These are phyloP conservation scores for Acanthamoeba sp. DNA, from an alignment of 208 protist genomes.

Conservation along the genomic window DNA sequence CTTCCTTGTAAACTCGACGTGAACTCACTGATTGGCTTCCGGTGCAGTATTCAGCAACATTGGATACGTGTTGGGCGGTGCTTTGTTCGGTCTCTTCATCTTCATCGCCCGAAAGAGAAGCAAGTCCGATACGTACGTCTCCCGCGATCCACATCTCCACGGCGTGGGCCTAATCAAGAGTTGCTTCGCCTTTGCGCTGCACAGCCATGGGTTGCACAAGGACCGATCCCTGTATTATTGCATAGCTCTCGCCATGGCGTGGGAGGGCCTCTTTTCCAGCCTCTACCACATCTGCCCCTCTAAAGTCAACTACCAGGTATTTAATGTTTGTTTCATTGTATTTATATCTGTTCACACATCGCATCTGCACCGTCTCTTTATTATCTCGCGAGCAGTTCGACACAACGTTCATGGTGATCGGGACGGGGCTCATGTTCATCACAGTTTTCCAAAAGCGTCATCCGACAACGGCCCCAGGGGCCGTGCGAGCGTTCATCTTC, in stretches of 20 bases:
- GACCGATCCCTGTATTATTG: constrained; percentile 61
- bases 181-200: background rate
- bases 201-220: constrained; percentile 25
- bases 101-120: background rate
- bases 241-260: constrained; percentile 52
- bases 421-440: constrained; percentile 38
- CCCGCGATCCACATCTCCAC: background rate
- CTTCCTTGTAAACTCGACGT: no score
- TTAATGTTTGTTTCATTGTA: background rate
- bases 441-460: constrained; percentile 68
- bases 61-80: constrained; percentile 8
- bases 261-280: constrained; percentile 59
- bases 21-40: no score
- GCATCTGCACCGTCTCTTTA: no score
- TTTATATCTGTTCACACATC: background rate
- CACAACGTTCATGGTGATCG: constrained; percentile 68
- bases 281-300: constrained; percentile 69
- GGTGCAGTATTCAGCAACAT: constrained; percentile 44
- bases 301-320: constrained; percentile 59
- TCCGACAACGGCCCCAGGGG: constrained; percentile 32
- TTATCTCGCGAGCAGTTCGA: constrained; percentile 11
- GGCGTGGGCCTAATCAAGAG: background rate
- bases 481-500: constrained; percentile 44
- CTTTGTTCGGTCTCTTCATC: constrained; percentile 5
- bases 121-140: constrained; percentile 18